Evolutionary conservation across 345 rosid species (phyloP), one percentile per base, ranked within the genome.

Genomic region (Jatropha curcas): DNA sequence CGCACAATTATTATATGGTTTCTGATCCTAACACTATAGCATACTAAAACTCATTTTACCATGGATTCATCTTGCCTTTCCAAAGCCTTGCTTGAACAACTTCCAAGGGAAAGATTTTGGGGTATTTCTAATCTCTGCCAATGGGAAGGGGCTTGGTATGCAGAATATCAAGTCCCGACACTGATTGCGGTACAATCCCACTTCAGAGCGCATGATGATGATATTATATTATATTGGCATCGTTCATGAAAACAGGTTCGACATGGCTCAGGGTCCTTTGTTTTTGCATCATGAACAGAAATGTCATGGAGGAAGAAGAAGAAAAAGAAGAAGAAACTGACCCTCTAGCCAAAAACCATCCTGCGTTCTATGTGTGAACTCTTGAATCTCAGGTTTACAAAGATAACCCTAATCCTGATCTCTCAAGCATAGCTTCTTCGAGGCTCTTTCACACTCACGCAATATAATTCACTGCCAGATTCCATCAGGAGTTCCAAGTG

Each of bases 201-300:
- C 1, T 83, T 70, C 14, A 17, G 72, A 53, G 66, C 85, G 0
- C 66, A 35, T 13, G 57, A 53, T 7, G 76, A 72, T 0, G 82
- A 83, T 43, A 20, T 79, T 0, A 53, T 85, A 68, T 50, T 83
- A 9, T 85, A 68, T 50, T 83, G 10, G 73, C 84, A 0, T 75
- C 84, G 46, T 66, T 77, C 28, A 68, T 77, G 81, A 83, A 75
- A 68, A 81, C 82, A 4, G 82, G 86, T 2, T 79, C 82, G 58
- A 80, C 79, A 4, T 83, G 81, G 81, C 79, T 83, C 20, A 79
- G 79, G 46, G 84, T 82, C 50, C 77, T 81, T 55, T 41, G 69
- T 39, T 31, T 39, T 13, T 67, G 59, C 81, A 83, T 81, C 33
- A 30, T 63, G 66, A 75, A 16, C 51, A 14, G 51, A 12, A 50